phyloP scores from a whole-genome alignment of 1,284 basidiomycete genomes.

The Boletus sp. region DNA sequence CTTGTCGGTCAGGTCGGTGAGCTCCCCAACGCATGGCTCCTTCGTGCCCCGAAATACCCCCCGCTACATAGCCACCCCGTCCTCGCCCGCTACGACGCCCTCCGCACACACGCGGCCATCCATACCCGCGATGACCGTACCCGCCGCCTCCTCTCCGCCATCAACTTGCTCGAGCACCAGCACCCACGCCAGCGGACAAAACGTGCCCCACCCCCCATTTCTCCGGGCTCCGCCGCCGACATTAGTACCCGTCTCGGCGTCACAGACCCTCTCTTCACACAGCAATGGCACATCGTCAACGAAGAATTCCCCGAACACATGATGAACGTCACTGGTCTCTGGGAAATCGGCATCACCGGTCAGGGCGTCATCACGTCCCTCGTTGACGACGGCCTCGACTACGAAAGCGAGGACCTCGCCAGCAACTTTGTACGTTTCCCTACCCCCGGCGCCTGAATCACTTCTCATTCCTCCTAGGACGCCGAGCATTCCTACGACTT shows the following conservation, averaged over 20 bases:
- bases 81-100: constrained; percentile 46
- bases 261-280: constrained; percentile 80
- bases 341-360: constrained; percentile 86
- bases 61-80: constrained; percentile 45
- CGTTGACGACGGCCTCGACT: constrained; percentile 96
- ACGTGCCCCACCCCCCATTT: constrained; percentile 62
- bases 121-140: constrained; percentile 32
- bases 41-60: constrained; percentile 54
- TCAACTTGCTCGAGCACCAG: constrained; percentile 60
- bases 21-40: constrained; percentile 80
- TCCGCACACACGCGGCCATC: constrained; percentile 41
- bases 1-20: constrained; percentile 89
- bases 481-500: constrained; percentile 94
- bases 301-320: constrained; percentile 71
- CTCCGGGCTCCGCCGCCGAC: constrained; percentile 40
- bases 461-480: constrained; percentile 51
- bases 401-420: constrained; percentile 82
- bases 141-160: constrained; percentile 48
- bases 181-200: constrained; percentile 63
- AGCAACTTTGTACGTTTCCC: constrained; percentile 81
- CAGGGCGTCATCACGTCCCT: constrained; percentile 86
- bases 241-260: constrained; percentile 69
- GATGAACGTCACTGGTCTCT: constrained; percentile 85
- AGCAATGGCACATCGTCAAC: constrained; percentile 95
- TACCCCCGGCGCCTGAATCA: background rate